Percentiles rank a stretch among this genome's conserved stretches.
Conservation (phyloP, 768 basidiomycete genomes). For the Megacollybia marginata region DNA sequence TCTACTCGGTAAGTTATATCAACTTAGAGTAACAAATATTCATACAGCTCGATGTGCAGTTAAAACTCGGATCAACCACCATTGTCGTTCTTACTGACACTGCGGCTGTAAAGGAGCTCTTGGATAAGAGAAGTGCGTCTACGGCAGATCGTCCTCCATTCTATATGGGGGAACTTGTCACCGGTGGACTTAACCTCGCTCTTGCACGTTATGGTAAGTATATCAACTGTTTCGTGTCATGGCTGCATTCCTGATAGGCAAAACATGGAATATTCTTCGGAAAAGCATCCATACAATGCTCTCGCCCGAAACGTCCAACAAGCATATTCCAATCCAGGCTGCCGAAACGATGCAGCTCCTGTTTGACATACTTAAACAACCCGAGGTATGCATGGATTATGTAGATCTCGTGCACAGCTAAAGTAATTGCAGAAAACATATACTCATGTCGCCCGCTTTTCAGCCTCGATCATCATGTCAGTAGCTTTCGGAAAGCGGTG, state of each 20-base stretch:
- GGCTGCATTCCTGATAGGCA: not conserved
- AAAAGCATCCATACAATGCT: constrained; percentile 11
- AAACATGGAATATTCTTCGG: constrained; percentile 9
- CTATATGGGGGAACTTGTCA: constrained; percentile 6
- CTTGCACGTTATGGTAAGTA: constrained; percentile 5
- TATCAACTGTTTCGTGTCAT: not conserved
- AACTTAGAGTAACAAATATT: no score
- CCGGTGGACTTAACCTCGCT: constrained; percentile 10
- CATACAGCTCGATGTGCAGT: no score
- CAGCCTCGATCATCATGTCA: constrained; percentile 1
- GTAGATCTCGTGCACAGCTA: not conserved
- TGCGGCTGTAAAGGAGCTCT: not conserved
- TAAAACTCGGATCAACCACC: no score
- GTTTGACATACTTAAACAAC: constrained; percentile 17
- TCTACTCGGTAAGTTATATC: no score
- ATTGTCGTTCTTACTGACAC: no score
- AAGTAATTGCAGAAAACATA: not conserved
- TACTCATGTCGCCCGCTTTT: not conserved
- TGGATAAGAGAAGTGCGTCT: not conserved
- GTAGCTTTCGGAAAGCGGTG: constrained; percentile 1
- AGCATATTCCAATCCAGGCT: constrained; percentile 17
- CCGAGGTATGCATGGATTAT: constrained; percentile 14
- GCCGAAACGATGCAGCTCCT: constrained; percentile 22
- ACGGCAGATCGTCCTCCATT: not conserved
- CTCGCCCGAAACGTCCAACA: constrained; percentile 9